These are phyloP conservation scores for Cercospora sp. DNA, from an alignment of 2,329 filamentous ascomycete species.

Conservation along the genomic window DNA sequence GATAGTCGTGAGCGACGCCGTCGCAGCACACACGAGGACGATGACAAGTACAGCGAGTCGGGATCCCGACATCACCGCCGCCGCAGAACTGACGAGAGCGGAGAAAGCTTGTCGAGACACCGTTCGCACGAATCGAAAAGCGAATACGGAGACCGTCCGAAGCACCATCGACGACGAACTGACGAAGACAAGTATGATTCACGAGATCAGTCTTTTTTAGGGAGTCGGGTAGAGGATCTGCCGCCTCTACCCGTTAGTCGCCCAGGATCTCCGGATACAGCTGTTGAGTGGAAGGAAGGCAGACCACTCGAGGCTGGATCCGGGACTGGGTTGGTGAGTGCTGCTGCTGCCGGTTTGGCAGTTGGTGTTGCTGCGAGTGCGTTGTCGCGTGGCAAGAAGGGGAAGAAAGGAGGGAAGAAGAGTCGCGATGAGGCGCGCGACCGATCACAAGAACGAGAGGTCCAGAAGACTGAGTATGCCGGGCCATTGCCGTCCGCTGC, in stretches of 20 bases:
- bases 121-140: conserved; percentile 25
- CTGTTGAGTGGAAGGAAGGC: conserved; percentile 38
- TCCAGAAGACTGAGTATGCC: too few relatives aligned
- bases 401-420: background rate
- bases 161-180: conserved; percentile 28
- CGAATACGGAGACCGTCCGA: conserved; percentile 25
- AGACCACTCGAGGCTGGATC: conserved; percentile 36
- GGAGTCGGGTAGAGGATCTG: conserved; percentile 62
- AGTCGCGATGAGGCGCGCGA: too few relatives aligned
- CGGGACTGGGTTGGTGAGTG: conserved; percentile 30
- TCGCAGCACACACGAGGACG: conserved; percentile 30
- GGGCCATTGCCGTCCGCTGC: conserved; percentile 7
- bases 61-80: conserved; percentile 32
- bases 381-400: conserved; percentile 9
- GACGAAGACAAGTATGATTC: conserved; percentile 29
- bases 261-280: conserved; percentile 32
- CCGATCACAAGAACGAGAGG: too few relatives aligned
- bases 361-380: conserved; percentile 13
- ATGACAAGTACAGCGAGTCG: conserved; percentile 30
- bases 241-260: conserved; percentile 46
- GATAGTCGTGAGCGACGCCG: conserved; percentile 31
- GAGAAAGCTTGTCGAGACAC: conserved; percentile 25
- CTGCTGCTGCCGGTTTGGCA: conserved; percentile 17
- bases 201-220: conserved; percentile 63
- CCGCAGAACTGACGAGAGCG: conserved; percentile 31